Evolutionary conservation across 2,329 filamentous ascomycete genomes (phyloP).

Genomic region (Colletotrichum siamense): DNA sequence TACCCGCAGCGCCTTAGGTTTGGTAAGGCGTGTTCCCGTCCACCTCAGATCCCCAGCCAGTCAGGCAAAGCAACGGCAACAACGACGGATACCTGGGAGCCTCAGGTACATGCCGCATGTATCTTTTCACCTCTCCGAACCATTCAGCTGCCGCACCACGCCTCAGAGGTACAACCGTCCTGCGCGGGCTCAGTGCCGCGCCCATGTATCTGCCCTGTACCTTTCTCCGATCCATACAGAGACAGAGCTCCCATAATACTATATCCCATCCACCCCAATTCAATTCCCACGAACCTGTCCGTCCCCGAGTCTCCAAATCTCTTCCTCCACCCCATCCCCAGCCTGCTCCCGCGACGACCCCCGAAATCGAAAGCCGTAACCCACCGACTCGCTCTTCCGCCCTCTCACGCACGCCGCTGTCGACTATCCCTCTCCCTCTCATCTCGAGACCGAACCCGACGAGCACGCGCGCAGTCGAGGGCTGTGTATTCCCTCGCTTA

Average conservation of each 20-base stretch:
- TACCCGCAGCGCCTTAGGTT: not conserved
- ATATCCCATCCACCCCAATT: conserved; percentile 15
- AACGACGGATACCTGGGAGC: not conserved
- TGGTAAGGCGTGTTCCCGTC: not conserved
- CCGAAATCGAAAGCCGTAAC: not conserved
- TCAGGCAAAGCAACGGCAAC: not conserved
- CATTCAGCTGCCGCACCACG: not conserved
- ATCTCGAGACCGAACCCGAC: not conserved
- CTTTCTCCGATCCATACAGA: conserved; percentile 3
- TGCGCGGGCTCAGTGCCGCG: not conserved
- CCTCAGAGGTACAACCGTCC: not conserved
- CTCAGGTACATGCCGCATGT: conserved; percentile 11
- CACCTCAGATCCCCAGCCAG: not conserved
- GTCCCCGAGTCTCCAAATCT: conserved; percentile 7
- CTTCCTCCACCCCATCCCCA: conserved; percentile 8
- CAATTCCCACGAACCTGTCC: conserved; percentile 14
- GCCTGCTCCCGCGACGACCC: not conserved
- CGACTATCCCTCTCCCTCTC: not conserved
- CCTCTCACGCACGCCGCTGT: not conserved
- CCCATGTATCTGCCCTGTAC: not conserved
- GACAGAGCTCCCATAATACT: conserved; percentile 10
- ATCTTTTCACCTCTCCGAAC: not conserved
- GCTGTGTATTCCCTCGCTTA: conserved; percentile 13
- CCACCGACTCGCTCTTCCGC: not conserved
- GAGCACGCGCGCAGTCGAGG: conserved; percentile 11